A percentile compares a stretch with the other conserved stretches of the same genome.
Evolutionary conservation across 2,329 filamentous ascomycete genomes (phyloP).

Genomic region (Talaromyces amestolkiae): DNA sequence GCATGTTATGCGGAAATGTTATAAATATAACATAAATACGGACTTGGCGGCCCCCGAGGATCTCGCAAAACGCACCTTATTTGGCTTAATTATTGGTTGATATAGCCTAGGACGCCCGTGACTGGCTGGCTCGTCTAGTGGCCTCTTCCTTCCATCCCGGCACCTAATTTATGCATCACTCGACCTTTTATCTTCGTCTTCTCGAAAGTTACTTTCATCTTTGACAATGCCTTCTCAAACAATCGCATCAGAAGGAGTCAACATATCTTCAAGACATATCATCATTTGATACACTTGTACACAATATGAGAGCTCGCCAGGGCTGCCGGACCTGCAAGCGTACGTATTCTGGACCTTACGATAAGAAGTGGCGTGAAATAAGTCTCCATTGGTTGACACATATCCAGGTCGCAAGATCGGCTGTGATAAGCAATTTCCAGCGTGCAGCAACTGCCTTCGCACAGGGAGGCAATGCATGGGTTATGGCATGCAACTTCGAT

Average conservation of each 20-base stretch:
- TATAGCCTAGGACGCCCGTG: neutral
- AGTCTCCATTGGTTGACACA: neutral
- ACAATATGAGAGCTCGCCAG: neutral
- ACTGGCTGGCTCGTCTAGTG: neutral
- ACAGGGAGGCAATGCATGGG: constrained; percentile 10
- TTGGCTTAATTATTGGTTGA: neutral
- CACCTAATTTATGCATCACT: neutral
- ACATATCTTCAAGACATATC: neutral
- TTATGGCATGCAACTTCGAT: constrained; percentile 9
- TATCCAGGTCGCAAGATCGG: constrained; percentile 11
- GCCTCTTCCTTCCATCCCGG: neutral
- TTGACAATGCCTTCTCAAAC: neutral
- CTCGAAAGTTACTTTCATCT: neutral
- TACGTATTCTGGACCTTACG: neutral
- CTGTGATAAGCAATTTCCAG: constrained; percentile 10
- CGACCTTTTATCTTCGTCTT: neutral
- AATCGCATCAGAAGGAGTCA: no score
- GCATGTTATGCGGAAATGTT: no score
- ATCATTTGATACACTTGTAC: neutral
- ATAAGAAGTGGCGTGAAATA: neutral
- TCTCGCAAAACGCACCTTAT: neutral
- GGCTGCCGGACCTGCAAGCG: constrained; percentile 15
- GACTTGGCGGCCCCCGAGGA: no score
- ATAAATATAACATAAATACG: no score
- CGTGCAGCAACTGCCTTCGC: constrained; percentile 10